Base-by-base conservation (phyloP, 2,329 filamentous ascomycete genomes). In the Tolypocladium ovalisporum region DNA sequence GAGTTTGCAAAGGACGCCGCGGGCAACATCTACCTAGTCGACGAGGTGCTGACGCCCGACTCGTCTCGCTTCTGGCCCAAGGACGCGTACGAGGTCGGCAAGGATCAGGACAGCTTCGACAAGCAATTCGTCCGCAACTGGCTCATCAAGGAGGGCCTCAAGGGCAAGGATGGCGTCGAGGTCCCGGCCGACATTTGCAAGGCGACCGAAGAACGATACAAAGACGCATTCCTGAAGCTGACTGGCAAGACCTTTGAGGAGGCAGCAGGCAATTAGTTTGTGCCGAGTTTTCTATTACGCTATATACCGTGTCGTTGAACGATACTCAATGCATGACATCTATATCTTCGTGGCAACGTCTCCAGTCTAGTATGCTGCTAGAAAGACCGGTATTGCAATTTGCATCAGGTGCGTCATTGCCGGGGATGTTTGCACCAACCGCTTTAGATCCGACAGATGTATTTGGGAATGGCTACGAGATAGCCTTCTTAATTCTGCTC, bases 41-140 rank as follows among this genome's bases (percentile, higher is more conserved):
- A 96, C 67, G 90, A 96, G 75, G 89, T 95, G 27, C 75, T 96
- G 59, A 95, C 90, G 9, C 90, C 91, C 2, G 87, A 90, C 70
- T 87, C 83, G 56, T 93, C 88, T 54, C 83, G 92, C 19, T 96
- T 96, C 79, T 97, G 93, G 92, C 85, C 86, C 1, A 83, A 80
- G 61, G 84, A 84, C 49, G 79, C 79, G 68, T 69, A 67, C 55
- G 80, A 85, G 68, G 73, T 88, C 22, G 91, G 92, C 2, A 79
- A 79, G 60, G 80, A 87, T 57, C 90, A 95, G 76, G 81, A 87
- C 56, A 94, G 89, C 73, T 94, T 93, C 64, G 92, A 97, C 70
- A 97, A 97, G 79, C 88, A 92, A 75, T 86, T 81, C 66, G 71
- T 96, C 63, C 79, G 92, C 39, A 86, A 97, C 73, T 97, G 90